Base-by-base conservation (phyloP, 176 grass and related monocot genomes). In the Oryza rufipogon region DNA sequence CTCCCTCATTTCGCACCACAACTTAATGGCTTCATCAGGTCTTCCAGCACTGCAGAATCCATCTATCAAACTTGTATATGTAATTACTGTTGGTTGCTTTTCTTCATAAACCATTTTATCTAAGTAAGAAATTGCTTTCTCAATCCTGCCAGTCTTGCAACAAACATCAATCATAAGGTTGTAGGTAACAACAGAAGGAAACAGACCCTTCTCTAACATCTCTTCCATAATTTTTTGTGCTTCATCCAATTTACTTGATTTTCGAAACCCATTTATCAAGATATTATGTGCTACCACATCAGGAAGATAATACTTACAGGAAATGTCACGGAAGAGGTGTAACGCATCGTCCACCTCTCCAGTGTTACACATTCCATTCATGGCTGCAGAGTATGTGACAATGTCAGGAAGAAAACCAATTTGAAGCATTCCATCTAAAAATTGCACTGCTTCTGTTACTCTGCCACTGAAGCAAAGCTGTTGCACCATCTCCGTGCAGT, bases 211-310 rank as follows among this genome's bases (percentile, higher is more conserved):
- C 34, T 88, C 84, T 49, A 91, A 64, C 85, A 98, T 95, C 70
- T 98, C 93, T 85, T 95, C 85, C 75, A 93, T 83, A 72, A 93
- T 82, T 78, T 88, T 83, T 82, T 91, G 68, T 22, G 95, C 92
- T 70, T 95, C 88, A 70, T 83, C 72, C 66, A 90, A 81, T 84
- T 88, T 93, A 69, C 92, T 92, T 41, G 89, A 80, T 83, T 90
- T 91, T 28, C 87, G 61, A 78, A 98, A 98, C 28, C 92, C 95
- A 81, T 93, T 93, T 80, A 98, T 93, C 75, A 98, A 90, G 75
- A 95, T 95, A 89, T 98, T 98, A 86, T 93, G 87, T 69, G 96
- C 92, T 84, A 98, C 87, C 20, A 95, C 96, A 90, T 98, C 96
- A 56, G 91, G 96, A 90, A 95, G 88, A 91, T 95, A 95, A 80